Base-by-base conservation (phyloP, 805 yeast genomes). In the Candida coquimbonensis region DNA sequence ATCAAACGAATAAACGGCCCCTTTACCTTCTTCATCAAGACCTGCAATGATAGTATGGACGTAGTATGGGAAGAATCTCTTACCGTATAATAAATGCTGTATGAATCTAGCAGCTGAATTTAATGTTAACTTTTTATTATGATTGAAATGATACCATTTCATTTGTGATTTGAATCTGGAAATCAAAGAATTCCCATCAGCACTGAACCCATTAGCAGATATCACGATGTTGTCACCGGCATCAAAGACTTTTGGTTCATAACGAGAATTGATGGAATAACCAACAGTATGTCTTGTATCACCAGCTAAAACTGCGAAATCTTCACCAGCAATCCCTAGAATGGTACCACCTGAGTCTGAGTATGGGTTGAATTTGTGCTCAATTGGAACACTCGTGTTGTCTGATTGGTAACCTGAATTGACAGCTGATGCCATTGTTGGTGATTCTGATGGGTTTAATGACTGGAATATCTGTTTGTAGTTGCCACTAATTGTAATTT, bases 261-360 rank as follows among this genome's bases (percentile, higher is more conserved):
- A 82, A 61, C 99, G 81, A 9, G 97, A 82, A 64, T 93, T 89
- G 65, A 93, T 93, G 51, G 87, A 81, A 68, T 89, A 93, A 21
- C 97, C 99, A 17, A 85, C 82, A 6, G 96, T 87, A 60, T 86
- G 95, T 72, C 99, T 83, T n/a, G 99, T 93, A 65, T 93, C 99
- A 39, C 98, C 98, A 1, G 99, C 99, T 50, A 93, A 73, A 33
- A 93, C 93, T 17, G 96, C 96, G 60, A 89, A 93, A 66, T 93
- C 97, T 64, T 88, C 87, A 42, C 99, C 99, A 1, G 99, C 97
- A 66, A 93, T 93, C 44, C 98, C 99, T 55, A 93, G 70, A 45
- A 91, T 90, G 8, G 98, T 91, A 60, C 99, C 99, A 57, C 99
- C 99, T 59, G 90, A 88, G 66, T 90, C 96, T 29, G 91, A 71